Base-by-base conservation (phyloP, 2,329 filamentous ascomycete species). In the Cytospora piceicola region DNA sequence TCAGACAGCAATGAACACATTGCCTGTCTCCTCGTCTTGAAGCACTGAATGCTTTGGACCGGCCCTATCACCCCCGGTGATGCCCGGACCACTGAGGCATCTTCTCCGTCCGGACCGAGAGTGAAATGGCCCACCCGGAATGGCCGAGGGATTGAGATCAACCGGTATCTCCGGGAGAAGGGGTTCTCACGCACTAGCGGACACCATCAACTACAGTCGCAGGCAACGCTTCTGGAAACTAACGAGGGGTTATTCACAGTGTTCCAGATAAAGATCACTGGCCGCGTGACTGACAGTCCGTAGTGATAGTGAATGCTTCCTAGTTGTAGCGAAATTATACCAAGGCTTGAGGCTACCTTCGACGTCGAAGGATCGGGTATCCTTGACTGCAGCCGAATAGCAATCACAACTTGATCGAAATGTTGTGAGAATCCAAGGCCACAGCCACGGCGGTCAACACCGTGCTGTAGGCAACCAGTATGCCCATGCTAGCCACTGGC, bases 391-490 rank as follows among this genome's bases (percentile, higher is more conserved):
- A n/a, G 17, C n/a, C 4, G 53, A 22, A 15, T 15, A 55, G 27
- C 27, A 72, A n/a, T 79, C 61, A 92, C 59, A 94, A 73, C 76
- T 92, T 93, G 72, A 94, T 88, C 24, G 87, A 90, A 9, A 94
- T 80, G 72, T 91, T 78, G 71, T 82, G 87, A 61, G 77, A 72
- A 75, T 94, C 90, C 68, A 94, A 75, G 2, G 75, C 80, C 17
- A 94, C 77, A 1, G 93, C 94, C 58, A 92, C 75, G 0, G 77
- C 85, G 0, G 91, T 90, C 54, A 97, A 68, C 0, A 83, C 78
- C 2, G 80, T 84, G 59, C 89, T 89, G 77, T 98, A 98, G 6
- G 76, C 85, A 27, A 92, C 77, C 69, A 99, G 76, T 39, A 97
- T 87, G 0, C 77, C 88, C 87, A 97, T 92, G 0, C 93, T 87